Evolutionary conservation across 768 basidiomycete species (phyloP), one percentile per base, ranked within the genome.

Genomic region (Trametes coccinea): DNA sequence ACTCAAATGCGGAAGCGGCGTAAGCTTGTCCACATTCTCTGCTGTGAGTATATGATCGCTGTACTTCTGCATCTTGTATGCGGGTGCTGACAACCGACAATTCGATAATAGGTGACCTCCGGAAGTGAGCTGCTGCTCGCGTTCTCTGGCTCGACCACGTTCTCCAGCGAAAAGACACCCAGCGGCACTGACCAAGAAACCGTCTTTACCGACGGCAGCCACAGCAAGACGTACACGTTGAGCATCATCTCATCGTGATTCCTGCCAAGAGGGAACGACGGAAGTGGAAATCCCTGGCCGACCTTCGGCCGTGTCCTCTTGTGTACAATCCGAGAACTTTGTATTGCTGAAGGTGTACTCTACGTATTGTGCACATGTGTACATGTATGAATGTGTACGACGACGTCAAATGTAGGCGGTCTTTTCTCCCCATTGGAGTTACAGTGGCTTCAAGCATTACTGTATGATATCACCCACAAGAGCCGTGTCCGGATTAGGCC

Each of bases 1-100:
- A 39, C 75, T 87, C 53, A 66, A 77, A 1, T 87, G 85, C 69
- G 84, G 81, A 8, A 82, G 78, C 63, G 79, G 83, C 11, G 80
- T 82, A 9, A 65, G 62, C 17, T 67, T 75, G 14, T 78, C 80
- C 2, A 73, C 74, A 10, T 85, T 85, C 73, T 79, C 82, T 59
- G 82, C 82, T 22, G 84, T 86, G 65, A 69, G 82, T 73, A 43
- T n/a, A 43, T 16, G 14, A 43, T 13, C 41, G 41, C 41, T 43
- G 22, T 22, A 22, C 22, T 22, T 22, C 22, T 22, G 22, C 22
- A 22, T 22, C 22, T 22, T 22, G 22, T 22, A 22, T 22, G 22
- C 22, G 22, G 22, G 22, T 22, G 22, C 22, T 22, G 22, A 22
- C 22, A 22, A 22, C 22, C 22, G 22, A 0, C 22, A 5, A 43